phyloP scores from a whole-genome alignment of 1,284 basidiomycete genomes.

The Marasmius tenuissimus region DNA sequence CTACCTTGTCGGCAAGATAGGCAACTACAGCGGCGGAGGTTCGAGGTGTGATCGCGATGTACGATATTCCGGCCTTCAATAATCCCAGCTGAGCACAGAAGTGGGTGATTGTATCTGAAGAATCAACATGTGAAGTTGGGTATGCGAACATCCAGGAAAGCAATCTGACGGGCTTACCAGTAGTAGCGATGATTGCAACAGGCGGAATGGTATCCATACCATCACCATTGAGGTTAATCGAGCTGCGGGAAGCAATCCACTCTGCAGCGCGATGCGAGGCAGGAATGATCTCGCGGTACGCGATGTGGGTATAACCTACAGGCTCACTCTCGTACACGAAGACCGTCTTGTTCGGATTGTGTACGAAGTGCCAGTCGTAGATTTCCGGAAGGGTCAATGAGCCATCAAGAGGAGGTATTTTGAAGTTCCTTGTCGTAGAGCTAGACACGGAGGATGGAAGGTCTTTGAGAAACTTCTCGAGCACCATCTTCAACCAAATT shows the following conservation, averaged over 20 bases:
- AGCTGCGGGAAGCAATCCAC: background rate
- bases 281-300: conserved; percentile 10
- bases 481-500: background rate
- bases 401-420: conserved; percentile 16
- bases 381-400: conserved; percentile 16
- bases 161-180: background rate
- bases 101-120: conserved; percentile 13
- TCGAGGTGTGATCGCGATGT: conserved; percentile 17
- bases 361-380: conserved; percentile 20
- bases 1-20: conserved; percentile 9
- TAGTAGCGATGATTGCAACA: conserved; percentile 10
- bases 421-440: conserved; percentile 5
- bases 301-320: background rate
- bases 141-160: conserved; percentile 7
- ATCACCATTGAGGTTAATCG: background rate
- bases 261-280: conserved; percentile 9
- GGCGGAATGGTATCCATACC: background rate
- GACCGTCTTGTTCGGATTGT: conserved; percentile 14
- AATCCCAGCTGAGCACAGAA: conserved; percentile 11
- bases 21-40: conserved; percentile 15
- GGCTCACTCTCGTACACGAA: conserved; percentile 9
- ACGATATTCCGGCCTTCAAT: conserved; percentile 11
- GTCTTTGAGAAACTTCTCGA: background rate
- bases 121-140: background rate
- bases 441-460: background rate